Evolutionary conservation across 83 land plant genomes (phyloP).

Genomic region (Picea abies): DNA sequence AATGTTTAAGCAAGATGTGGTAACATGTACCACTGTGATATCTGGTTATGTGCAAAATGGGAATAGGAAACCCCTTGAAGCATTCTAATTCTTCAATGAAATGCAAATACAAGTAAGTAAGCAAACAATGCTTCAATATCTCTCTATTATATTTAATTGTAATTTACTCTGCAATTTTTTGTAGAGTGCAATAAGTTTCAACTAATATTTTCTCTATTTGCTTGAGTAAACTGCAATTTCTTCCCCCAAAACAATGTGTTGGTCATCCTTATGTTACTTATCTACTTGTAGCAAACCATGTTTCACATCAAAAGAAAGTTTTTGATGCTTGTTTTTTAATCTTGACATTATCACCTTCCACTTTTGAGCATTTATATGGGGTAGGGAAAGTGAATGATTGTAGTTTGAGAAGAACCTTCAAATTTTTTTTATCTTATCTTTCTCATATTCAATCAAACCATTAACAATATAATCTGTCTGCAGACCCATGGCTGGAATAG

Average conservation of each 20-base stretch:
- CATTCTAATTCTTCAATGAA: too few species aligned
- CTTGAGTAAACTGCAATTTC: constrained; percentile 25
- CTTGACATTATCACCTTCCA: constrained; percentile 40
- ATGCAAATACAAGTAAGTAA: too few species aligned
- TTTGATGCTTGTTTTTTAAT: constrained; percentile 56
- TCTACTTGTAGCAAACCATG: constrained; percentile 61
- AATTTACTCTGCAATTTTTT: too few species aligned
- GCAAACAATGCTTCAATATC: too few species aligned
- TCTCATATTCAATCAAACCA: constrained; percentile 61
- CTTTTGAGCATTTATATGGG: constrained; percentile 64
- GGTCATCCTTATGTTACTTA: constrained; percentile 40
- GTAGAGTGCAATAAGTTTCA: too few species aligned
- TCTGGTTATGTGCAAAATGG: too few species aligned
- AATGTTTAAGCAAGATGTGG: too few species aligned
- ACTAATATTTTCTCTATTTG: too few species aligned
- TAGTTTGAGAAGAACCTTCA: constrained; percentile 44
- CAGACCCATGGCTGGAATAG: constrained; percentile 87
- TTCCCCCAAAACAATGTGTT: constrained; percentile 51
- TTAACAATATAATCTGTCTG: constrained; percentile 71
- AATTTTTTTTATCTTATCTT: constrained; percentile 44
- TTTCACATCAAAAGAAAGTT: constrained; percentile 60
- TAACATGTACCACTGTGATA: too few species aligned
- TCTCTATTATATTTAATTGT: too few species aligned
- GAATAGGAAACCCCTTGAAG: too few species aligned
- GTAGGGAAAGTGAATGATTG: constrained; percentile 56